Percentiles rank a stretch among this genome's conserved stretches.
Evolutionary conservation across 2,329 filamentous ascomycete genomes (phyloP).

Genomic region (Aspergillus floridensis): DNA sequence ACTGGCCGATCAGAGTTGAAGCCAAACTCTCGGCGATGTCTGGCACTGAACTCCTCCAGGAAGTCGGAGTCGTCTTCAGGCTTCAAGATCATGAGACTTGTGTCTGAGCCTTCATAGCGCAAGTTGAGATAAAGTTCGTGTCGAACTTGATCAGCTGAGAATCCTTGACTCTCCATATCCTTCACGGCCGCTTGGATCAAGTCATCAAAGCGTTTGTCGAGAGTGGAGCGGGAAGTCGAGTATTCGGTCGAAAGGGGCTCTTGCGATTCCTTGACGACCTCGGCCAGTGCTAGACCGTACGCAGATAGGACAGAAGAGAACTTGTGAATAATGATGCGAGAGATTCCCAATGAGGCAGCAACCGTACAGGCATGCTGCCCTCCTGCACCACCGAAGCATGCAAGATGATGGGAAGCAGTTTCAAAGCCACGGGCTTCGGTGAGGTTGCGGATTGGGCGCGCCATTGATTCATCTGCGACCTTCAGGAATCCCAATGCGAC

Average conservation of each 20-base stretch:
- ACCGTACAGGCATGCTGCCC: constrained; percentile 92
- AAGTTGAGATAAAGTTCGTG: constrained; percentile 49
- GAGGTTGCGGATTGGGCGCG: constrained; percentile 77
- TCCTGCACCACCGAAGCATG: constrained; percentile 88
- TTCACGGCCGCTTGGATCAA: constrained; percentile 61
- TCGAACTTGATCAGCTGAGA: constrained; percentile 40
- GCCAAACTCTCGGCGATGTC: constrained; percentile 88
- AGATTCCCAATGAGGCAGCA: constrained; percentile 77
- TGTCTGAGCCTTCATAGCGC: constrained; percentile 52
- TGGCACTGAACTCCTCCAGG: constrained; percentile 74
- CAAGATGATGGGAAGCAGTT: constrained; percentile 83
- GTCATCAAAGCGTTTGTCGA: constrained; percentile 71
- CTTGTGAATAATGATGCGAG: constrained; percentile 80
- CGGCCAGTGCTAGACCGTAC: constrained; percentile 88
- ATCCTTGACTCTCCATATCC: constrained; percentile 46
- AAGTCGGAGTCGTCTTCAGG: constrained; percentile 78
- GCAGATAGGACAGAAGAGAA: constrained; percentile 91
- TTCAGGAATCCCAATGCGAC: constrained; percentile 43
- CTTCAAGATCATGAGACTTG: constrained; percentile 52
- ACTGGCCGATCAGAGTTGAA: constrained; percentile 84
- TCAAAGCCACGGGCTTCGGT: constrained; percentile 92
- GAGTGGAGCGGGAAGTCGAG: constrained; percentile 37
- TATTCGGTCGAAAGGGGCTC: constrained; percentile 55
- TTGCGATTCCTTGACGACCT: constrained; percentile 88
- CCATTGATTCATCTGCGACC: constrained; percentile 45